Evolutionary conservation across 2,329 filamentous ascomycete species (phyloP), one percentile per base, ranked within the genome.

Genomic region (Aspergillus phoenicis): DNA sequence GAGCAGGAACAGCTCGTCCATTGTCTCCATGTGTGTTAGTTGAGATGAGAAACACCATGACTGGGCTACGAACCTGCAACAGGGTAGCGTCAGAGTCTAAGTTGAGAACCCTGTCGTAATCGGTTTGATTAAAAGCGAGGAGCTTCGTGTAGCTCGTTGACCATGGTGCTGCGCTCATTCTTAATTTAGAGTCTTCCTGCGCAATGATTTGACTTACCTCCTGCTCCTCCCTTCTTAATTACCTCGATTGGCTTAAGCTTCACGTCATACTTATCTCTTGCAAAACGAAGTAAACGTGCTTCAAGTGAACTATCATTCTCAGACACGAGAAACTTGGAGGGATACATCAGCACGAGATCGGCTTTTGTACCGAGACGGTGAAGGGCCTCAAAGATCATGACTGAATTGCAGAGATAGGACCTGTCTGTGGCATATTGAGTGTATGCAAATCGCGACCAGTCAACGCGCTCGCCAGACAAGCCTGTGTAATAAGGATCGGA

Each of bases 51-150:
- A 20, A 2, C 20, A 2, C 20, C 20, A 2, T 2, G 20, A 20
- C 20, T 20, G 20, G 2, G 2, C 2, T 20, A 20, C 57, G 0
- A 11, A 68, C 66, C 59, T 68, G 61, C 3, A 89, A 79, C 2
- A 90, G 74, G 1, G 84, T 84, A 20, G 84, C 78, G 67, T 90
- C 88, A 1, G 86, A 87, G 69, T 90, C 84, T n/a, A 86, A 70
- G 52, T 77, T 76, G 11, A 86, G 73, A 41, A 85, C 78, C 30
- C 83, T 79, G 33, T 80, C 71, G 68, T 90, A 90, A 54, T 85
- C 78, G 0, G 84, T 85, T 57, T 88, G 84, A 62, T 87, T 87
- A 72, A 89, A 90, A 1, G 86, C 85, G 7, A 89, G 80, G 33
- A 89, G 83, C 69, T 90, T 90, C 22, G 86, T 89, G 68, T 85